Conservation (phyloP, 192 early-diverging fungal species). For the Coemansia sp. region DNA sequence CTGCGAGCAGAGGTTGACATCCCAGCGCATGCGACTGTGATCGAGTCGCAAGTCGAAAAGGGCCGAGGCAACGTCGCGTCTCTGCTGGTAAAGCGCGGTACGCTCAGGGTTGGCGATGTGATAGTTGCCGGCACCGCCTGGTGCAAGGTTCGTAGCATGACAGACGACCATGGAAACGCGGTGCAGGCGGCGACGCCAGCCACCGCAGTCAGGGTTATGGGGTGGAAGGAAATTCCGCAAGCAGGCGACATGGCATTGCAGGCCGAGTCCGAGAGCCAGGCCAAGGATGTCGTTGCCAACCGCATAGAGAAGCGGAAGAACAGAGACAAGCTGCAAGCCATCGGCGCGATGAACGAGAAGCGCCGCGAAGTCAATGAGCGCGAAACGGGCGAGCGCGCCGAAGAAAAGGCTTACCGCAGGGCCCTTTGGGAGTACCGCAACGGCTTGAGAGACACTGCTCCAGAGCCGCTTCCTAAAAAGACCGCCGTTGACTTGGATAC, state of each 20-base stretch:
- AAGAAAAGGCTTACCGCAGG: slow-evolving; percentile 55
- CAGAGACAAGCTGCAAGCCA: slow-evolving; percentile 58
- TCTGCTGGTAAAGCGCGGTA: slow-evolving; percentile 86
- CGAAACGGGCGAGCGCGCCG: slow-evolving; percentile 53
- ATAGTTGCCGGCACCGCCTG: slow-evolving; percentile 84
- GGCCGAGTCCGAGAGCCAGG: slow-evolving; percentile 57
- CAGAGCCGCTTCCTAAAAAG: slow-evolving; percentile 34
- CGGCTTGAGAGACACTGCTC: slow-evolving; percentile 56
- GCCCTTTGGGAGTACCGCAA: slow-evolving; percentile 67
- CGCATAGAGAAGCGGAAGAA: slow-evolving; percentile 64
- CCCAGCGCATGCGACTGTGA: slow-evolving; percentile 75
- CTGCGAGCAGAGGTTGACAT: slow-evolving; percentile 77
- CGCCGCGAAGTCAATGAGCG: slow-evolving; percentile 57
- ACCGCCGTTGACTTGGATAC: background rate
- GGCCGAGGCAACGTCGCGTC: slow-evolving; percentile 85
- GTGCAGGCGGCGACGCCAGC: slow-evolving; percentile 80
- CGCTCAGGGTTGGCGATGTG: slow-evolving; percentile 68
- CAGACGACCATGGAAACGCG: slow-evolving; percentile 69
- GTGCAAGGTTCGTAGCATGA: slow-evolving; percentile 84
- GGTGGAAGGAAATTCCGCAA: slow-evolving; percentile 89
- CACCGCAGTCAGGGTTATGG: slow-evolving; percentile 79
- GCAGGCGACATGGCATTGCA: slow-evolving; percentile 89
- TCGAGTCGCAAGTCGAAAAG: slow-evolving; percentile 87
- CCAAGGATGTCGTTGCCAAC: slow-evolving; percentile 70
- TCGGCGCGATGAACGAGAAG: slow-evolving; percentile 76